Evolutionary conservation across 2,329 filamentous ascomycete species (phyloP).

Genomic region (Colletotrichum gigasporum): DNA sequence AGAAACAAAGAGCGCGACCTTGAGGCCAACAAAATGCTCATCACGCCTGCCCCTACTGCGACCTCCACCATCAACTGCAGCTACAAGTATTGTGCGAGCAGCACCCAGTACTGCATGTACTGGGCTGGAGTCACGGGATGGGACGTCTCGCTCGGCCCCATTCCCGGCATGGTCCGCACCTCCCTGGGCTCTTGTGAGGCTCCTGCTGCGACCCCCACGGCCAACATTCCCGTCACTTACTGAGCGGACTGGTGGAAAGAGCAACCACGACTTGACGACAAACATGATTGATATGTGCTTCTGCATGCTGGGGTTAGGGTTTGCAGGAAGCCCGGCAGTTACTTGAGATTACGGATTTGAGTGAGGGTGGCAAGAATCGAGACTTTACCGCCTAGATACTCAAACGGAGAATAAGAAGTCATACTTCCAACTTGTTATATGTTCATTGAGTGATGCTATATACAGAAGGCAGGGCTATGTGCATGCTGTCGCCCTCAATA

Average conservation of each 20-base stretch:
- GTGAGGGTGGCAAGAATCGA: too few relatives aligned
- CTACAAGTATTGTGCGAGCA: constrained; percentile 35
- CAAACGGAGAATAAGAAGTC: background rate
- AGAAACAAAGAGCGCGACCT: background rate
- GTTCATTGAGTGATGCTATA: constrained; percentile 1
- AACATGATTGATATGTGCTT: too few relatives aligned
- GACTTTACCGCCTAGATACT: too few relatives aligned
- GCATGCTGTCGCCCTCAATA: background rate
- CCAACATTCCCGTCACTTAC: background rate
- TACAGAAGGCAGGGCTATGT: background rate
- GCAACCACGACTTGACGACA: too few relatives aligned
- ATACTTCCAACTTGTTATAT: background rate
- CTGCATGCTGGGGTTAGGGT: too few relatives aligned
- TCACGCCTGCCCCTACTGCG: constrained; percentile 16
- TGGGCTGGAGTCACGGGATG: constrained; percentile 49
- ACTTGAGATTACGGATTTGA: too few relatives aligned
- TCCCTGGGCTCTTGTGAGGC: constrained; percentile 41
- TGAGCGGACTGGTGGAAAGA: too few relatives aligned
- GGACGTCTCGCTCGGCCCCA: constrained; percentile 42
- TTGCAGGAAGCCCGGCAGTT: too few relatives aligned
- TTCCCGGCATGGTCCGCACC: constrained; percentile 48
- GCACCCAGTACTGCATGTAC: constrained; percentile 48
- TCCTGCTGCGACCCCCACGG: background rate
- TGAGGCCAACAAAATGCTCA: background rate
- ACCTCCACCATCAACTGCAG: constrained; percentile 41